A percentile compares a stretch with the other conserved stretches of the same genome.
Evolutionary conservation across 192 early-diverging fungal genomes (phyloP).

Genomic region (Rhizophagus sp.): DNA sequence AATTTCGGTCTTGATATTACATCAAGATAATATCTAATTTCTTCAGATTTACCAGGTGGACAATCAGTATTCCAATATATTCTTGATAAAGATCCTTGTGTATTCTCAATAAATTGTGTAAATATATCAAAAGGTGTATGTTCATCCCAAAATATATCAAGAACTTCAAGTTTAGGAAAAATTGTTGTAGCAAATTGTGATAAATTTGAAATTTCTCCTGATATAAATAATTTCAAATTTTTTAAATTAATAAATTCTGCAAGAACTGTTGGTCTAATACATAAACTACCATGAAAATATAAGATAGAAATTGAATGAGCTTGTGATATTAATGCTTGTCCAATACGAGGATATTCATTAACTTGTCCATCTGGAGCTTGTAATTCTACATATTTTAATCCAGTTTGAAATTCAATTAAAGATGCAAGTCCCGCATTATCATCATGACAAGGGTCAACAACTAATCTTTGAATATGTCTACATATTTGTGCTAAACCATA

Average conservation of each 20-base stretch:
- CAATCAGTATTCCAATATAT: conserved; percentile 17
- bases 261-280: neutral
- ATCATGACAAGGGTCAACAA: neutral
- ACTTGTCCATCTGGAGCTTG: neutral
- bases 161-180: conserved; percentile 9
- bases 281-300: neutral
- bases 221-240: neutral
- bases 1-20: neutral
- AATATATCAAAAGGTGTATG: conserved; percentile 2
- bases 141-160: conserved; percentile 20
- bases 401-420: neutral
- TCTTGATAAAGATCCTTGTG: neutral
- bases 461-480: neutral
- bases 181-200: neutral
- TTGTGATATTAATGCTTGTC: neutral
- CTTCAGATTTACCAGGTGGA: neutral
- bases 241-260: neutral
- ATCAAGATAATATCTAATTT: conserved; percentile 6
- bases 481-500: conserved; percentile 2
- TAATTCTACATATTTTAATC: neutral
- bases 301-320: neutral
- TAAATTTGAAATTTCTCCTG: neutral
- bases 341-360: neutral
- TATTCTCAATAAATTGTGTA: neutral
- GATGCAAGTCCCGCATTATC: neutral